Evolutionary conservation across 2,329 filamentous ascomycete species (phyloP).

Genomic region (Ascochyta fabae): DNA sequence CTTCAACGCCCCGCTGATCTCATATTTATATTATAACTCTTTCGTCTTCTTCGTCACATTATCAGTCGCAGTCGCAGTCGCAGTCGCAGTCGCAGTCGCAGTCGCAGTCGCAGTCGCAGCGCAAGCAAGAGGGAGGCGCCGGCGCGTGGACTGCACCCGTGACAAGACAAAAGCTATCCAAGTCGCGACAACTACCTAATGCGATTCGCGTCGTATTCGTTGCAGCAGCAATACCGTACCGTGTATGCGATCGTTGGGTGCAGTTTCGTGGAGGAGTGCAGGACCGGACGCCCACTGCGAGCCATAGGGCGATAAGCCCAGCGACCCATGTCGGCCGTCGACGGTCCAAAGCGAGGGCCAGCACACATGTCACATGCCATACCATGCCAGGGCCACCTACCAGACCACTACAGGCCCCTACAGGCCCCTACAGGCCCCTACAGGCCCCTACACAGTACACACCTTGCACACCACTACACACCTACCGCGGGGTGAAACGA

Average conservation of each 20-base stretch:
- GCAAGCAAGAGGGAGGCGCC: not conserved
- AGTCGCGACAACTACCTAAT: not conserved
- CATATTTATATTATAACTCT: too few relatives aligned
- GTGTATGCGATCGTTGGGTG: not conserved
- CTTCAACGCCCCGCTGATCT: too few relatives aligned
- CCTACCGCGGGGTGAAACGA: constrained; percentile 15
- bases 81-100: not conserved
- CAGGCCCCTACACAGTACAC: too few relatives aligned
- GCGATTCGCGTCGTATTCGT: not conserved
- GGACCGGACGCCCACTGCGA: not conserved
- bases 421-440: too few relatives aligned
- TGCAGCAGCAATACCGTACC: too few relatives aligned
- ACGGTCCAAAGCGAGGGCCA: constrained; percentile 9
- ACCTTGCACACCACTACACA: too few relatives aligned
- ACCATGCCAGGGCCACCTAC: not conserved
- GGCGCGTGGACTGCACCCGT: constrained; percentile 14
- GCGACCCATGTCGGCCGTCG: constrained; percentile 5
- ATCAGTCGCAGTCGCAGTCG: not conserved
- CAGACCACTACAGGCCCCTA: too few relatives aligned
- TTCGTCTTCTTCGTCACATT: too few relatives aligned
- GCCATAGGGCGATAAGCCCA: constrained; percentile 14
- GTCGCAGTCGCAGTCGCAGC: not conserved
- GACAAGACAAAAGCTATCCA: not conserved
- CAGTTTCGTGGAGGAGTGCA: not conserved
- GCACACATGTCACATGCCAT: not conserved